These are phyloP conservation scores for Rhizophagus prolifer DNA, from an alignment of 192 early-diverging fungal species.

Conservation along the genomic window DNA sequence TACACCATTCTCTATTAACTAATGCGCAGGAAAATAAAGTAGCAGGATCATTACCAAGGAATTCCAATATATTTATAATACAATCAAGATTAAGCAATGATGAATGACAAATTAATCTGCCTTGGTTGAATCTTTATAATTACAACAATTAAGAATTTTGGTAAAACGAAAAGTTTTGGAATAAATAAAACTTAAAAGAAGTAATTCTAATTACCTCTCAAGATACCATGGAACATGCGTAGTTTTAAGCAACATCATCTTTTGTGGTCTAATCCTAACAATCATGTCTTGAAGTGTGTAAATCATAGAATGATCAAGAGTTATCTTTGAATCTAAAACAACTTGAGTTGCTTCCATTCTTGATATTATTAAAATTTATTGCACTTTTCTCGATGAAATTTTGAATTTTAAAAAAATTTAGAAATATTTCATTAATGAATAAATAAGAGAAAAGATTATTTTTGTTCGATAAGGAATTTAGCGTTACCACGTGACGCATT, in stretches of 20 bases:
- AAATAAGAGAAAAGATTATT: no score
- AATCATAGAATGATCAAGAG: background rate
- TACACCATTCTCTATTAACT: background rate
- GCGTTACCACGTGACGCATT: no score
- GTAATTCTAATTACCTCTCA: background rate
- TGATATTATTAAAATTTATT: background rate
- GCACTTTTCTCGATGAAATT: no score
- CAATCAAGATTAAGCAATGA: background rate
- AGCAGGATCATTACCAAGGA: background rate
- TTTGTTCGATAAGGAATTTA: no score
- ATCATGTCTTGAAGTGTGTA: background rate
- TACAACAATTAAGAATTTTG: background rate
- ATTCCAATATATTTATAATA: background rate
- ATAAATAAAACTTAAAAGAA: background rate
- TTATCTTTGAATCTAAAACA: background rate
- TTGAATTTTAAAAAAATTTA: no score
- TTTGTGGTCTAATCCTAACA: background rate
- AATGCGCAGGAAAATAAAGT: background rate
- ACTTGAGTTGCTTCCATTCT: background rate
- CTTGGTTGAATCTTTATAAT: background rate
- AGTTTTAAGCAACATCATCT: background rate
- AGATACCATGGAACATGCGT: background rate
- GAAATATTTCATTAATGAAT: no score
- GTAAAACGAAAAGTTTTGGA: background rate
- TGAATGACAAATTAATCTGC: background rate